Evolutionary conservation across 2,329 filamentous ascomycete genomes (phyloP).

Genomic region (Didymella pinodella): DNA sequence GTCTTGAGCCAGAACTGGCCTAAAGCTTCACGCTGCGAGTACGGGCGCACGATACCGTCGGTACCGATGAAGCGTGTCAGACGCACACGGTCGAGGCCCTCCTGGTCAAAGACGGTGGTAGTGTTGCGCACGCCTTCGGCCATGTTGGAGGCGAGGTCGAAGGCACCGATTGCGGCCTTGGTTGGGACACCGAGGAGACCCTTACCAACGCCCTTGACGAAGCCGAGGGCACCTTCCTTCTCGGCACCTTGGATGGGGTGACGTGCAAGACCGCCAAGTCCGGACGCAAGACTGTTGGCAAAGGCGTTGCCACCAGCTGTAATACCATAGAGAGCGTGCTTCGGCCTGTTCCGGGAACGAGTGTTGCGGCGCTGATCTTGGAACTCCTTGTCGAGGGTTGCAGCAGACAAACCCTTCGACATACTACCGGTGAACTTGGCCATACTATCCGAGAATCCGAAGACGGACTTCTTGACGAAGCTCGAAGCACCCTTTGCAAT

Average conservation of each 20-base stretch:
- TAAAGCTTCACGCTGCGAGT: slow-evolving; percentile 91
- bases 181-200: slow-evolving; percentile 93
- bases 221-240: slow-evolving; percentile 90
- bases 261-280: slow-evolving; percentile 89
- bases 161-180: slow-evolving; percentile 94
- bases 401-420: slow-evolving; percentile 93
- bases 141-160: slow-evolving; percentile 96
- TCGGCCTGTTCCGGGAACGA: slow-evolving; percentile 88
- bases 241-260: slow-evolving; percentile 96
- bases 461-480: slow-evolving; percentile 98
- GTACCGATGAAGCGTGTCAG: slow-evolving; percentile 89
- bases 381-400: slow-evolving; percentile 97
- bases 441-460: slow-evolving; percentile 95
- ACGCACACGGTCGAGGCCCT: slow-evolving; percentile 93
- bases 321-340: slow-evolving; percentile 96
- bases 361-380: slow-evolving; percentile 96
- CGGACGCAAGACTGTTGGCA: slow-evolving; percentile 88
- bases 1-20: slow-evolving; percentile 99
- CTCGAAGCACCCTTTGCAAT: slow-evolving; percentile 97
- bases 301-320: slow-evolving; percentile 95
- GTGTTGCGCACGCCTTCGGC: slow-evolving; percentile 98
- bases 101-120: slow-evolving; percentile 95
- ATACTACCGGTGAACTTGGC: slow-evolving; percentile 97
- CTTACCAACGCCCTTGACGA: slow-evolving; percentile 98
- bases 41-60: slow-evolving; percentile 93